Evolutionary conservation across 169 alveolate species (phyloP).

Genomic region (Ichthyophthirius multifiliis): DNA sequence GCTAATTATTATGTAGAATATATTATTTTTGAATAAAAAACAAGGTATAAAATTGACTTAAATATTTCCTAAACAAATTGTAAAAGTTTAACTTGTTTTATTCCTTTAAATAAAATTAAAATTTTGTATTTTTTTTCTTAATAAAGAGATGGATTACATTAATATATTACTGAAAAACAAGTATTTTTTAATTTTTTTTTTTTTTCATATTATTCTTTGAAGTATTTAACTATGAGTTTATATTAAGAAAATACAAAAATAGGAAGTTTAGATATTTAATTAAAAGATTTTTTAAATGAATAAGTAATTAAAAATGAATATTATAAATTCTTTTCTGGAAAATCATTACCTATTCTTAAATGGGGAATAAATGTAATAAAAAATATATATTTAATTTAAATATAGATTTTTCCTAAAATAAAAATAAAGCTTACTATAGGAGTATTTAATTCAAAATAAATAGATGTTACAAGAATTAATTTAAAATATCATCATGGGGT

Average conservation of each 20-base stretch:
- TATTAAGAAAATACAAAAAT: neutral
- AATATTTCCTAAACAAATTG: neutral
- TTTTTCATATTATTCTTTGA: neutral
- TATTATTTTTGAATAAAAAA: slow-evolving; percentile 19
- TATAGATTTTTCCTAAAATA: neutral
- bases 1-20: slow-evolving; percentile 35
- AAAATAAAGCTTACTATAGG: slow-evolving; percentile 10
- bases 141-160: neutral
- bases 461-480: slow-evolving; percentile 24
- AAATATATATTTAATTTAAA: neutral
- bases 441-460: neutral
- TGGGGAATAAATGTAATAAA: slow-evolving; percentile 30
- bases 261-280: slow-evolving; percentile 19
- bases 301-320: slow-evolving; percentile 16
- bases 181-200: neutral
- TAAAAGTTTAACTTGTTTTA: slow-evolving; percentile 6
- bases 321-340: neutral
- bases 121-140: slow-evolving; percentile 25
- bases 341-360: slow-evolving; percentile 3
- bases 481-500: slow-evolving; percentile 22
- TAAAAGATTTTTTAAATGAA: slow-evolving; percentile 20
- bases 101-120: slow-evolving; percentile 30
- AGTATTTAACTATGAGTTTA: slow-evolving; percentile 6
- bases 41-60: slow-evolving; percentile 21
- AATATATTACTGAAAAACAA: neutral